These are phyloP conservation scores for Phytophthora idaei DNA, from an alignment of 352 stramenopile genomes.

Conservation along the genomic window DNA sequence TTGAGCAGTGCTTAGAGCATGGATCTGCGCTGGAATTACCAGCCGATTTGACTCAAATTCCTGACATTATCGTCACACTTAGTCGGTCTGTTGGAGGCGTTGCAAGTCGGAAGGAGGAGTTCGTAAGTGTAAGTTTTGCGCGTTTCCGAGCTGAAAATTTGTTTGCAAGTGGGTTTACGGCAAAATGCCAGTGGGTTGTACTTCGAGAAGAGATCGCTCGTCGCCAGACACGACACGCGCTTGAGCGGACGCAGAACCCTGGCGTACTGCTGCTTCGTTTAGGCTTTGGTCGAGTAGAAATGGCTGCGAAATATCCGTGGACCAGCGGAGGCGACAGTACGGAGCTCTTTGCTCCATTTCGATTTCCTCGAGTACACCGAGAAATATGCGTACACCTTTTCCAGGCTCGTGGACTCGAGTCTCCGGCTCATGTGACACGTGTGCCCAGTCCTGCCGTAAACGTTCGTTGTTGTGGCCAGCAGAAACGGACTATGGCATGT, in stretches of 20 bases:
- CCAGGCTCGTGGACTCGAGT: slow-evolving; percentile 68
- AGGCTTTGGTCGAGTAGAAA: slow-evolving; percentile 72
- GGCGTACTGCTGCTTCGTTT: slow-evolving; percentile 60
- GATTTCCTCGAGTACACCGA: slow-evolving; percentile 52
- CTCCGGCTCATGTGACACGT: slow-evolving; percentile 52
- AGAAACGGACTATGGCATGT: slow-evolving; percentile 50
- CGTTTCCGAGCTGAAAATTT: slow-evolving; percentile 49
- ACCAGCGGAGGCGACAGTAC: slow-evolving; percentile 33
- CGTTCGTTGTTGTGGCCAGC: slow-evolving; percentile 72
- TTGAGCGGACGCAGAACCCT: slow-evolving; percentile 57
- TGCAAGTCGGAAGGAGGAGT: slow-evolving; percentile 51
- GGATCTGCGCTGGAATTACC: slow-evolving; percentile 55
- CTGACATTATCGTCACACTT: slow-evolving; percentile 71
- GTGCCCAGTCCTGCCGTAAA: slow-evolving; percentile 77
- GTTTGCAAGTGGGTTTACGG: slow-evolving; percentile 49
- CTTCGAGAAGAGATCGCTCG: slow-evolving; percentile 65
- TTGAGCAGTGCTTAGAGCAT: slow-evolving; percentile 57
- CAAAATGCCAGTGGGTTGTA: slow-evolving; percentile 58
- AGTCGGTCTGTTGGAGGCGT: slow-evolving; percentile 46
- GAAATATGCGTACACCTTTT: slow-evolving; percentile 87
- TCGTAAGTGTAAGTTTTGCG: slow-evolving; percentile 60
- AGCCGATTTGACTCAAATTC: slow-evolving; percentile 70
- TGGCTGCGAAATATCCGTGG: slow-evolving; percentile 64
- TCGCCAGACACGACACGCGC: slow-evolving; percentile 57
- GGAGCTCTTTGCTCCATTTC: slow-evolving; percentile 52